phyloP scores from a whole-genome alignment of 768 basidiomycete species.

The Serendipita sp. region DNA sequence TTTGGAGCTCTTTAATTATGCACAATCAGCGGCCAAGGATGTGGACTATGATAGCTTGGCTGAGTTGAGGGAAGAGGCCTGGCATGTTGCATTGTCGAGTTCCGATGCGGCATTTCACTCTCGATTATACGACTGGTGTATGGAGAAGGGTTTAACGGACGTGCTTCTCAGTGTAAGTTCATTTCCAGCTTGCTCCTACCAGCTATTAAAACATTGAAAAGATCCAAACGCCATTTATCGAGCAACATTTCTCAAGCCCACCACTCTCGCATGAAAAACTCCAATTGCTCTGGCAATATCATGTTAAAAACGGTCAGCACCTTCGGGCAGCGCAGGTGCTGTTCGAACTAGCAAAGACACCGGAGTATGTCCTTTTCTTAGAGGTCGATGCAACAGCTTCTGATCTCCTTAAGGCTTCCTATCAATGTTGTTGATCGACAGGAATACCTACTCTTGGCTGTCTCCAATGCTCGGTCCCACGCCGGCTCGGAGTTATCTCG shows the following conservation, averaged over 20 bases:
- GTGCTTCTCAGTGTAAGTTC: slow-evolving; percentile 70
- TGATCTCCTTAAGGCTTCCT: slow-evolving; percentile 12
- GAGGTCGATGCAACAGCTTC: not conserved
- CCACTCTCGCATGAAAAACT: slow-evolving; percentile 67
- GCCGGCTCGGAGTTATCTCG: slow-evolving; percentile 59
- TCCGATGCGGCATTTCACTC: slow-evolving; percentile 92
- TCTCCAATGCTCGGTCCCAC: slow-evolving; percentile 93
- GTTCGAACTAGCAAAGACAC: slow-evolving; percentile 65
- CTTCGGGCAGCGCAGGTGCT: slow-evolving; percentile 80
- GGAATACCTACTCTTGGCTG: slow-evolving; percentile 85
- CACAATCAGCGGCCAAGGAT: slow-evolving; percentile 26
- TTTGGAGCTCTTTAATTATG: slow-evolving; percentile 56
- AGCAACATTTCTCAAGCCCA: slow-evolving; percentile 70
- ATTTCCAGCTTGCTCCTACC: slow-evolving; percentile 9
- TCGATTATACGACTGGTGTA: slow-evolving; percentile 87
- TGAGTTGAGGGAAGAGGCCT: slow-evolving; percentile 43
- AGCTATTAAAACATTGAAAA: slow-evolving; percentile 19
- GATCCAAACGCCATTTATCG: slow-evolving; percentile 80
- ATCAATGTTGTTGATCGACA: slow-evolving; percentile 51
- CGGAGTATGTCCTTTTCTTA: slow-evolving; percentile 37
- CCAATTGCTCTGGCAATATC: slow-evolving; percentile 93
- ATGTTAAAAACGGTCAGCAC: slow-evolving; percentile 81
- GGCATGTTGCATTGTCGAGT: slow-evolving; percentile 68
- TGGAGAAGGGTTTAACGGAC: slow-evolving; percentile 62
- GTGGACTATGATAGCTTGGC: slow-evolving; percentile 17